A percentile compares a stretch with the other conserved stretches of the same genome.
Evolutionary conservation across 179 eudicot genomes (phyloP).

Genomic region (Corrigiola litoralis): DNA sequence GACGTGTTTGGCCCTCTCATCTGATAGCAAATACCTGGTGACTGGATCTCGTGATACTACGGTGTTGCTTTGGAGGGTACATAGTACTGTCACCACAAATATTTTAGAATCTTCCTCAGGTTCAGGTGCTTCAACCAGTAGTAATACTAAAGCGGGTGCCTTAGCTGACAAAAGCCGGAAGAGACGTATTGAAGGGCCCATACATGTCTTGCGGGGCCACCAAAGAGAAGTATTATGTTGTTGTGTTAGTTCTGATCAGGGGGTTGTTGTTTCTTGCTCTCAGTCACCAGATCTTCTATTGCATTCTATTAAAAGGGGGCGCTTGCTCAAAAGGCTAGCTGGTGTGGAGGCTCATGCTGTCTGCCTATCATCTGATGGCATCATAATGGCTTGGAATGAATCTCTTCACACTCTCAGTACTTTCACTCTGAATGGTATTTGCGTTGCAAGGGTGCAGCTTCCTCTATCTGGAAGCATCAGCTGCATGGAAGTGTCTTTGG

Average conservation of each 20-base stretch:
- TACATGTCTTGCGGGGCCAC: slow-evolving; percentile 92
- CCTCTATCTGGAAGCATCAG: slow-evolving; percentile 57
- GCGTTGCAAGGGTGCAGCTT: slow-evolving; percentile 54
- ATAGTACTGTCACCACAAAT: slow-evolving; percentile 38
- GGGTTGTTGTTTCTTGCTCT: slow-evolving; percentile 85
- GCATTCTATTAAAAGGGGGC: slow-evolving; percentile 78
- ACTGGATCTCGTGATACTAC: slow-evolving; percentile 92
- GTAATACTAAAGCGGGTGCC: slow-evolving; percentile 35
- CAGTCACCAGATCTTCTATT: slow-evolving; percentile 64
- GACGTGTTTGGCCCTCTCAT: slow-evolving; percentile 80
- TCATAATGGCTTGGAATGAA: slow-evolving; percentile 79
- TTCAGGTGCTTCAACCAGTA: slow-evolving; percentile 44
- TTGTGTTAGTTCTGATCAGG: slow-evolving; percentile 82
- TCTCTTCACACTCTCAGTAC: slow-evolving; percentile 55
- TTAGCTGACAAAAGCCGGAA: slow-evolving; percentile 56
- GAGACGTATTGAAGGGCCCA: slow-evolving; percentile 83
- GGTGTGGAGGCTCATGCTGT: slow-evolving; percentile 71
- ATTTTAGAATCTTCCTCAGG: slow-evolving; percentile 49
- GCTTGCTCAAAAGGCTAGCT: slow-evolving; percentile 70
- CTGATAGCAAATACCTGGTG: slow-evolving; percentile 81
- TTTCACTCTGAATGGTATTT: slow-evolving; percentile 71
- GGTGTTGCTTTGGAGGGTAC: slow-evolving; percentile 79
- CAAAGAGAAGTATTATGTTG: slow-evolving; percentile 74
- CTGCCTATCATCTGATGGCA: slow-evolving; percentile 73
- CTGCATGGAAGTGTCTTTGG: slow-evolving; percentile 87